Percentiles rank a stretch among this genome's conserved stretches.
Conservation (phyloP, 2,329 filamentous ascomycete species). For the Pestalotiopsis sp. region DNA sequence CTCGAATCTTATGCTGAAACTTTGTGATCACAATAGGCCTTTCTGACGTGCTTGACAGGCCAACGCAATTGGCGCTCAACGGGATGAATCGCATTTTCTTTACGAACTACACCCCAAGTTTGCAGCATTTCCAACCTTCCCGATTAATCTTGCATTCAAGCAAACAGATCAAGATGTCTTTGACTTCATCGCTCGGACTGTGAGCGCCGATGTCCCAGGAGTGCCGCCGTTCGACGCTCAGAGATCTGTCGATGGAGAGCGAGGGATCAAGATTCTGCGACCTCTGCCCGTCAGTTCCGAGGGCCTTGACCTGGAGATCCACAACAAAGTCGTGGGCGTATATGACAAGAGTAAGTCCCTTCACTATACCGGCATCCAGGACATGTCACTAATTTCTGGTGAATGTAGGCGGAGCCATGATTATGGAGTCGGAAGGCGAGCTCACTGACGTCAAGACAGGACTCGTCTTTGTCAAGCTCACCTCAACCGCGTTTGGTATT, state of each 20-base stretch:
- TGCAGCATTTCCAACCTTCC: constrained; percentile 47
- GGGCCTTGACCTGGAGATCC: constrained; percentile 30
- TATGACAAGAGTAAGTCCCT: constrained; percentile 41
- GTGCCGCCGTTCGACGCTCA: constrained; percentile 41
- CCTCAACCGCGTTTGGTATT: constrained; percentile 42
- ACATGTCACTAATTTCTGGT: neutral
- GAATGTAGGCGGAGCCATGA: constrained; percentile 34
- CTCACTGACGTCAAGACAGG: constrained; percentile 40
- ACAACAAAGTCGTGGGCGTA: constrained; percentile 41
- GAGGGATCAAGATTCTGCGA: constrained; percentile 38
- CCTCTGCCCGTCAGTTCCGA: constrained; percentile 36
- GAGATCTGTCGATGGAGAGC: constrained; percentile 42
- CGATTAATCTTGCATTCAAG: constrained; percentile 47
- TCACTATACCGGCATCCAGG: neutral
- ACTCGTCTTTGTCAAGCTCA: constrained; percentile 39
- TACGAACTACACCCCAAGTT: constrained; percentile 47
- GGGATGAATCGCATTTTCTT: constrained; percentile 43
- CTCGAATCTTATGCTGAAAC: neutral
- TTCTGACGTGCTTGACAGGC: constrained; percentile 23
- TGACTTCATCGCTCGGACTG: constrained; percentile 27
- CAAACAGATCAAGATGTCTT: constrained; percentile 40
- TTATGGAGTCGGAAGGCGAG: constrained; percentile 40
- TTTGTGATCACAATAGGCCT: neutral
- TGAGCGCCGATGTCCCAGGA: constrained; percentile 36
- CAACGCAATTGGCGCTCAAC: constrained; percentile 39